A percentile compares a stretch with the other conserved stretches of the same genome.
Evolutionary conservation across 345 rosid species (phyloP).

Genomic region (Lepidium aucheri): DNA sequence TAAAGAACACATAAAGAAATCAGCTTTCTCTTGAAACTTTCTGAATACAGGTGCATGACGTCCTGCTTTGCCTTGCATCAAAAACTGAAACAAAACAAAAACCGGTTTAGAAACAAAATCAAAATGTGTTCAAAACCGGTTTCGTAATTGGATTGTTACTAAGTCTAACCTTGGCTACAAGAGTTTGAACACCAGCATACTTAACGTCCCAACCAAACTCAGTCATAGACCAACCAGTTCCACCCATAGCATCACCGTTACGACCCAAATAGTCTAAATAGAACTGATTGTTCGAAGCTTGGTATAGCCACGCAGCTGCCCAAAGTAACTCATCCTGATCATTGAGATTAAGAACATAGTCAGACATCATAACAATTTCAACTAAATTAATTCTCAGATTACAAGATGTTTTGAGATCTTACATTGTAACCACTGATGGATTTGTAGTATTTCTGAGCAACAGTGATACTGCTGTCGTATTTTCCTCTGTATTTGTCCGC

Average conservation of each 20-base stretch:
- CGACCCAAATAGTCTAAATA: constrained; percentile 77
- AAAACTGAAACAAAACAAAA: constrained; percentile 34
- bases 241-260: constrained; percentile 86
- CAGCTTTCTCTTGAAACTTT: constrained; percentile 77
- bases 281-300: constrained; percentile 64
- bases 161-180: constrained; percentile 70
- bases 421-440: constrained; percentile 95
- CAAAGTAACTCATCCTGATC: constrained; percentile 84
- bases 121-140: constrained; percentile 3
- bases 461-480: constrained; percentile 83
- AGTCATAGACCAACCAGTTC: constrained; percentile 86
- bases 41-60: constrained; percentile 54
- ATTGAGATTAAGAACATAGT: neutral
- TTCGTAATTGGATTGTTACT: neutral
- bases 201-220: constrained; percentile 99
- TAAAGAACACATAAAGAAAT: constrained; percentile 82
- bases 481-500: constrained; percentile 98
- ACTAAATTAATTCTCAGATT: neutral
- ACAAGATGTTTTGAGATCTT: neutral
- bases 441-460: constrained; percentile 73
- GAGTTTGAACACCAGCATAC: constrained; percentile 92
- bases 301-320: constrained; percentile 97
- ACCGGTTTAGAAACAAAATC: neutral
- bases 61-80: constrained; percentile 92
- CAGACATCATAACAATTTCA: neutral